Conservation (phyloP, 2,329 filamentous ascomycete species). For the Sclerotinia nivalis region DNA sequence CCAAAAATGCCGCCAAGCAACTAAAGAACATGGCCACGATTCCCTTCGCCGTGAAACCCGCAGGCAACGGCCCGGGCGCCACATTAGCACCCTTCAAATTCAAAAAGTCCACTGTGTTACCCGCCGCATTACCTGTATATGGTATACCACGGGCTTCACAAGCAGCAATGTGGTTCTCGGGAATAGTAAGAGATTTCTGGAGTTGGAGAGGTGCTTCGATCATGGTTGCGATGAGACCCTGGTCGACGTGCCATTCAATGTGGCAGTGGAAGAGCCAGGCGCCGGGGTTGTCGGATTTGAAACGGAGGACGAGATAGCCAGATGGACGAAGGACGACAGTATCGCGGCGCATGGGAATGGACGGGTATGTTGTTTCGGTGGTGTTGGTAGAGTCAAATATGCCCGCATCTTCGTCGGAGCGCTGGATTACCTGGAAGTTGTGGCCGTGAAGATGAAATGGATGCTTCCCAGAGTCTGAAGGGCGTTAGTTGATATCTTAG, state of each 20-base stretch:
- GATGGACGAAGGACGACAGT: slow-evolving; percentile 64
- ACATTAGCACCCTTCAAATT: slow-evolving; percentile 57
- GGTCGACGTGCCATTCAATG: slow-evolving; percentile 73
- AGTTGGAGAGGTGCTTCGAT: slow-evolving; percentile 41
- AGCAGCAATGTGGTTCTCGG: slow-evolving; percentile 56
- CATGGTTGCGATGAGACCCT: slow-evolving; percentile 66
- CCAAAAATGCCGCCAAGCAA: slow-evolving; percentile 37
- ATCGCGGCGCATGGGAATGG: slow-evolving; percentile 65
- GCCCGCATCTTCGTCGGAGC: slow-evolving; percentile 59
- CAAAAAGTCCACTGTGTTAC: slow-evolving; percentile 62
- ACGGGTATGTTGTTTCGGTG: slow-evolving; percentile 50
- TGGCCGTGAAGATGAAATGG: slow-evolving; percentile 78
- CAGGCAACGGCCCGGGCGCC: slow-evolving; percentile 35
- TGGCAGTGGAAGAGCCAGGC: slow-evolving; percentile 79
- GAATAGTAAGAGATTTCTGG: slow-evolving; percentile 53
- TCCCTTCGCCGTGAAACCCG: slow-evolving; percentile 38
- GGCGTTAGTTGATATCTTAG: slow-evolving; percentile 1
- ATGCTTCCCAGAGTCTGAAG: slow-evolving; percentile 62
- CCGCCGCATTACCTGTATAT: slow-evolving; percentile 71
- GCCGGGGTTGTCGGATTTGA: slow-evolving; percentile 67
- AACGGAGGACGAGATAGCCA: slow-evolving; percentile 69
- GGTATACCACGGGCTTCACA: slow-evolving; percentile 57
- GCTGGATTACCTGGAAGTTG: slow-evolving; percentile 67
- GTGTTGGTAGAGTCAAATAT: slow-evolving; percentile 51
- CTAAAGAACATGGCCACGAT: slow-evolving; percentile 41